A percentile compares a stretch with the other conserved stretches of the same genome.
Evolutionary conservation across 306 rosid genomes (phyloP).

Genomic region (Rubus parviflorus): DNA sequence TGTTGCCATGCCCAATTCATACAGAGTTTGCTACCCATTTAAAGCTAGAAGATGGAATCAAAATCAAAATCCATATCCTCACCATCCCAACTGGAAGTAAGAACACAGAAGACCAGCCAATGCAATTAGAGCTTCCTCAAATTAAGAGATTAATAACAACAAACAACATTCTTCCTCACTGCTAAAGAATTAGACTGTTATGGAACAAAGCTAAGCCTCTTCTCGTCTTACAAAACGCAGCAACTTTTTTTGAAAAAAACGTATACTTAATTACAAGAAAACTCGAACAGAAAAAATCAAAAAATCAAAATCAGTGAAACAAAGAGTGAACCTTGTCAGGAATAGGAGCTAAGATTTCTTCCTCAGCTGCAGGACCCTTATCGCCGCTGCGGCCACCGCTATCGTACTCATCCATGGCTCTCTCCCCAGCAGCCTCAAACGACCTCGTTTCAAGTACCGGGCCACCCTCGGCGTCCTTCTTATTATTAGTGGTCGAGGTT

Average conservation of each 20-base stretch:
- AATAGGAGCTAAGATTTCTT: slow-evolving; percentile 64
- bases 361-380: slow-evolving; percentile 68
- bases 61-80: background rate
- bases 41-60: background rate
- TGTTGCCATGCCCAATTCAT: background rate
- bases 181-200: background rate
- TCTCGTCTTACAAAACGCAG: too few species aligned
- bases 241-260: too few species aligned
- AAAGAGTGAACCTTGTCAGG: slow-evolving; percentile 73
- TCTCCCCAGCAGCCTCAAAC: slow-evolving; percentile 28
- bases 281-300: background rate
- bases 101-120: background rate
- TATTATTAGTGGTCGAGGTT: slow-evolving; percentile 7
- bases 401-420: slow-evolving; percentile 71
- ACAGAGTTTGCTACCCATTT: background rate
- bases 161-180: background rate
- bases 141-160: background rate
- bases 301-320: background rate
- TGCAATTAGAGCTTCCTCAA: background rate
- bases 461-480: too few species aligned
- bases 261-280: too few species aligned
- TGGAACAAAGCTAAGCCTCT: too few species aligned
- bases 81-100: background rate
- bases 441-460: slow-evolving; percentile 16
- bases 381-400: slow-evolving; percentile 77